phyloP scores from a whole-genome alignment of 2,329 filamentous ascomycete genomes.

The Colletotrichum orbiculare region DNA sequence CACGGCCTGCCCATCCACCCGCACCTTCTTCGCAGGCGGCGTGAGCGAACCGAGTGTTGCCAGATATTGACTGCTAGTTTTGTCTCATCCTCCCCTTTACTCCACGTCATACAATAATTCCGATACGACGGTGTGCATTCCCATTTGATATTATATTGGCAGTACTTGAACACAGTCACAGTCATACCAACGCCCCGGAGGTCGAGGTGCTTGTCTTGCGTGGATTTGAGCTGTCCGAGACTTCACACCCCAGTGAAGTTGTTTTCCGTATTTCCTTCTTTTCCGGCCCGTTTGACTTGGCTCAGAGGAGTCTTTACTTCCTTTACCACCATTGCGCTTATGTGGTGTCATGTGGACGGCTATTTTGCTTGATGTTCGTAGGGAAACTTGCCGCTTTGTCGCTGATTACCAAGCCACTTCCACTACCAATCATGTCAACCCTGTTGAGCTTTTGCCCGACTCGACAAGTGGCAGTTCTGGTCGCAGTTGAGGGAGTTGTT shows the following conservation, averaged over 20 bases:
- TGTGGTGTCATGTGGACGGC: conserved; percentile 17
- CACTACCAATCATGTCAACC: conserved; percentile 6
- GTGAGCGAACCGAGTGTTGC: too few species aligned
- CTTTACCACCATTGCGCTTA: too few species aligned
- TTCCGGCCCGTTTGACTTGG: too few species aligned
- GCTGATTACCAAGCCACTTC: too few species aligned
- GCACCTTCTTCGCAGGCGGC: too few species aligned
- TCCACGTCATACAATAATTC: too few species aligned
- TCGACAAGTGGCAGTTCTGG: conserved; percentile 24
- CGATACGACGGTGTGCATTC: neutral
- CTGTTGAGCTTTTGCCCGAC: conserved; percentile 18
- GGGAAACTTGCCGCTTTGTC: too few species aligned
- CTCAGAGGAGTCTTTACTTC: too few species aligned
- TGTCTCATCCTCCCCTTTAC: too few species aligned
- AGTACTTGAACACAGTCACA: neutral
- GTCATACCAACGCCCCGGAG: conserved; percentile 5
- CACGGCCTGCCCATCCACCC: too few species aligned
- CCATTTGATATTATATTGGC: neutral
- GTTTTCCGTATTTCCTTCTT: neutral
- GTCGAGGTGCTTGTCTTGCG: conserved; percentile 23
- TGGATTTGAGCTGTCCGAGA: conserved; percentile 30
- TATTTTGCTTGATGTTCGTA: neutral
- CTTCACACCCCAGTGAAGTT: neutral
- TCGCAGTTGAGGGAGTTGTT: conserved; percentile 20
- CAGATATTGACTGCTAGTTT: too few species aligned